A percentile compares a stretch with the other conserved stretches of the same genome.
Conservation (phyloP, 2,329 filamentous ascomycete genomes). For the Periconia digitata region DNA sequence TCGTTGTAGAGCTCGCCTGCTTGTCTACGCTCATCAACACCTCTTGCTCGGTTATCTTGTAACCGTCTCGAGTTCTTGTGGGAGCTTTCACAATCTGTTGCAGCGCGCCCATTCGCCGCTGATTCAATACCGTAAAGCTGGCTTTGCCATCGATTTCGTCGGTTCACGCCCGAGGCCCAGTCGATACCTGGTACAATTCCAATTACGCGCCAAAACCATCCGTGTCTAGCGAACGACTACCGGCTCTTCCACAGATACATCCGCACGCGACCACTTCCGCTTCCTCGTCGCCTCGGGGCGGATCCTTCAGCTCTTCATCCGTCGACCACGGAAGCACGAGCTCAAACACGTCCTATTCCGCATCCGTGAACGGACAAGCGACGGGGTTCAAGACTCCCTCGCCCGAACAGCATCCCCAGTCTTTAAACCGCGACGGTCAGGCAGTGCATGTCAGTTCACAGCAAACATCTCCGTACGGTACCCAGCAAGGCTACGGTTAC, state of each 20-base stretch:
- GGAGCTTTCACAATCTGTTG: conserved; percentile 10
- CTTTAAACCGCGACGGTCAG: conserved; percentile 38
- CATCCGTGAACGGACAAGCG: conserved; percentile 54
- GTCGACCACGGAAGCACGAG: conserved; percentile 53
- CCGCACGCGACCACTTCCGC: conserved; percentile 65
- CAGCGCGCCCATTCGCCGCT: conserved; percentile 4
- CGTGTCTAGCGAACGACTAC: conserved; percentile 73
- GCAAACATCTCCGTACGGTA: conserved; percentile 44
- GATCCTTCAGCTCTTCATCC: conserved; percentile 67
- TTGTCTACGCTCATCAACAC: conserved; percentile 17
- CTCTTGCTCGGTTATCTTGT: conserved; percentile 28
- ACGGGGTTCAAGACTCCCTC: conserved; percentile 76
- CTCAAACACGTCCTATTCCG: conserved; percentile 59
- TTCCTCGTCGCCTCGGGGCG: conserved; percentile 73
- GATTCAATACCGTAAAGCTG: conserved; percentile 78
- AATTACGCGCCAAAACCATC: conserved; percentile 65
- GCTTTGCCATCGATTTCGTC: conserved; percentile 86
- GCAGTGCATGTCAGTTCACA: conserved; percentile 41
- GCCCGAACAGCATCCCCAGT: conserved; percentile 61
- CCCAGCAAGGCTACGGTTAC: conserved; percentile 43
- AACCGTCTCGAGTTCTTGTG: conserved; percentile 19
- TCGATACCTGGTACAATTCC: conserved; percentile 72
- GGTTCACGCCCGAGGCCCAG: conserved; percentile 76
- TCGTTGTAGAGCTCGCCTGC: conserved; percentile 27
- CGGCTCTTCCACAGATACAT: conserved; percentile 69